These are phyloP conservation scores for Ogataea glucozyma DNA, from an alignment of 805 yeast genomes.

Conservation along the genomic window DNA sequence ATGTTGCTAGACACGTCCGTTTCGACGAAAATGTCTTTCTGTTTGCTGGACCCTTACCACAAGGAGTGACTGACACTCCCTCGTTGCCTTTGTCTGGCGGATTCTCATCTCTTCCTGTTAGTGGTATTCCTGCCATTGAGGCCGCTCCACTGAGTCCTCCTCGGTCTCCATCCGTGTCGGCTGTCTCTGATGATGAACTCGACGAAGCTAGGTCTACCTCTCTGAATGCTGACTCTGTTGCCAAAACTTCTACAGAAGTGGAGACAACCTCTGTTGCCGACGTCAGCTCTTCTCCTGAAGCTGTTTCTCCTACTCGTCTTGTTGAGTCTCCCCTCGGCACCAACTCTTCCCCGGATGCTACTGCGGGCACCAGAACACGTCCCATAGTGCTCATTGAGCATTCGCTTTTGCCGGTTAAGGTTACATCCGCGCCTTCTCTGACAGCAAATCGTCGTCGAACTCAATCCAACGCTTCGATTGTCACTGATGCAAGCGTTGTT, in stretches of 20 bases:
- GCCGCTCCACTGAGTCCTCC: not conserved
- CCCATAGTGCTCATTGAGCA: not conserved
- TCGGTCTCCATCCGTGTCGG: not conserved
- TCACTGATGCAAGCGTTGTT: not conserved
- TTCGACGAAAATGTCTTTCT: slow-evolving; percentile 1
- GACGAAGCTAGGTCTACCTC: too few species aligned
- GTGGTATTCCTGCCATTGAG: not conserved
- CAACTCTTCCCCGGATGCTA: too few species aligned
- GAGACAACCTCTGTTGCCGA: too few species aligned
- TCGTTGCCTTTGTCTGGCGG: not conserved
- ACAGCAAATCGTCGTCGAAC: not conserved
- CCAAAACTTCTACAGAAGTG: too few species aligned
- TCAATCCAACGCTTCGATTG: not conserved
- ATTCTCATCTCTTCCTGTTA: not conserved
- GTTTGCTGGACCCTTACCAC: not conserved
- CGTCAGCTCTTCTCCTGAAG: too few species aligned
- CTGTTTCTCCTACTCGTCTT: too few species aligned
- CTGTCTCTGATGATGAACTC: not conserved
- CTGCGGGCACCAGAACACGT: too few species aligned
- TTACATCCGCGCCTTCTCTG: too few species aligned
- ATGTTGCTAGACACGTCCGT: slow-evolving; percentile 5
- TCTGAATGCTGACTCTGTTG: too few species aligned
- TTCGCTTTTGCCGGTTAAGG: not conserved
- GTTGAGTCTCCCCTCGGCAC: too few species aligned
- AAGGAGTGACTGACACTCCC: too few species aligned